phyloP scores from a whole-genome alignment of 164 flowering plant species.

The Nymphaea thermarum region DNA sequence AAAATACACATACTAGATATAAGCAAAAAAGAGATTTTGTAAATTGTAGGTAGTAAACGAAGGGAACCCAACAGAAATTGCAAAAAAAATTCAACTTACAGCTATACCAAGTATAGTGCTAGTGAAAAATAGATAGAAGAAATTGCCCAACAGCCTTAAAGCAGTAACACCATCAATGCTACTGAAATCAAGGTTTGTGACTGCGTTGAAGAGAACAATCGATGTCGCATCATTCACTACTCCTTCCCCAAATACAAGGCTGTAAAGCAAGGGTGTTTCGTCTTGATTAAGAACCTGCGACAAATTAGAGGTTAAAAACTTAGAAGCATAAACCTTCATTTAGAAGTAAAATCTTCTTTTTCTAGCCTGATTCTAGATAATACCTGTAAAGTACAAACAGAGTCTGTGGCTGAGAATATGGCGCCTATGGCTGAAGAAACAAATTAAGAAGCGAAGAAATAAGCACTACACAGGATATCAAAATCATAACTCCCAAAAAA shows the following conservation, averaged over 20 bases:
- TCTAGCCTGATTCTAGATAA: not conserved
- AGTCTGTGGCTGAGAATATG: constrained; percentile 84
- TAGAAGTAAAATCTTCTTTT: not conserved
- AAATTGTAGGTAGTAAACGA: not conserved
- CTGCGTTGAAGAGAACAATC: constrained; percentile 83
- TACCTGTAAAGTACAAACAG: constrained; percentile 93
- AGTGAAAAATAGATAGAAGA: constrained; percentile 51
- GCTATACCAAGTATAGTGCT: constrained; percentile 70
- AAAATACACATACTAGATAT: constrained; percentile 1
- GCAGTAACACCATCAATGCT: constrained; percentile 26
- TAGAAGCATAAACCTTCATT: not conserved
- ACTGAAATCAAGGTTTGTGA: constrained; percentile 58
- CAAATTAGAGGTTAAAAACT: constrained; percentile 5
- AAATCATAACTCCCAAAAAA: not conserved
- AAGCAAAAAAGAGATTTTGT: not conserved
- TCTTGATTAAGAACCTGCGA: constrained; percentile 74
- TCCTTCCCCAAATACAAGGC: constrained; percentile 88
- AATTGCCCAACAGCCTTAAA: constrained; percentile 47
- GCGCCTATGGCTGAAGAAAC: constrained; percentile 63
- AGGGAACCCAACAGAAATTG: not conserved
- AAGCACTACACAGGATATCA: not conserved
- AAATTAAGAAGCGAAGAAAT: not conserved
- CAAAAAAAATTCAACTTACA: constrained; percentile 20
- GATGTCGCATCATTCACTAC: constrained; percentile 91
- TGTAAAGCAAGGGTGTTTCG: constrained; percentile 81